Evolutionary conservation across 352 stramenopile species (phyloP).

Genomic region (Phytophthora pinifolia): DNA sequence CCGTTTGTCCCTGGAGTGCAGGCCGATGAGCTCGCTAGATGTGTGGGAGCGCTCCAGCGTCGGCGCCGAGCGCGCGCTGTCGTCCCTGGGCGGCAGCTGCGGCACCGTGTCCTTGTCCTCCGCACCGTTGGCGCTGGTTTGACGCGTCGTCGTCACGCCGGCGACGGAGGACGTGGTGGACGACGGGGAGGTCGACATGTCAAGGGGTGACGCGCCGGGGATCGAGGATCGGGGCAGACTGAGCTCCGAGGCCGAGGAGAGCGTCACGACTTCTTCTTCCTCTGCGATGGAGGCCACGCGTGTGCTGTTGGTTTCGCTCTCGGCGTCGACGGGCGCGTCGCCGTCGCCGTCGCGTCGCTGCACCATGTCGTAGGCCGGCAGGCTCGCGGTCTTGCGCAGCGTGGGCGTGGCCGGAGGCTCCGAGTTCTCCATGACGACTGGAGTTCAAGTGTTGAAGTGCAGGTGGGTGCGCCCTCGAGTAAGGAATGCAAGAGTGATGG

Average conservation of each 20-base stretch:
- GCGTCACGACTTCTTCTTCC: slow-evolving; percentile 19
- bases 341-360: slow-evolving; percentile 23
- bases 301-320: slow-evolving; percentile 23
- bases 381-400: slow-evolving; percentile 29
- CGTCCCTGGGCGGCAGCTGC: slow-evolving; percentile 7
- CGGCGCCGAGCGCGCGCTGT: slow-evolving; percentile 35
- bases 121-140: slow-evolving; percentile 13
- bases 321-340: not conserved
- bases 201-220: slow-evolving; percentile 36
- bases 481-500: slow-evolving; percentile 35
- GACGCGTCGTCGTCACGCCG: slow-evolving; percentile 38
- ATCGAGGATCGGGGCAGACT: slow-evolving; percentile 38
- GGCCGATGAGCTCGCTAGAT: slow-evolving; percentile 65
- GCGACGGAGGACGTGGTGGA: slow-evolving; percentile 50
- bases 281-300: slow-evolving; percentile 28
- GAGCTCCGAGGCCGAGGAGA: slow-evolving; percentile 28
- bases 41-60: slow-evolving; percentile 73
- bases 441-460: not conserved
- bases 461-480: slow-evolving; percentile 4
- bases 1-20: slow-evolving; percentile 52
- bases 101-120: slow-evolving; percentile 21
- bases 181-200: slow-evolving; percentile 39
- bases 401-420: slow-evolving; percentile 7
- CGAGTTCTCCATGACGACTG: slow-evolving; percentile 21
- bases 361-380: slow-evolving; percentile 25